Conservation (phyloP, 2,329 filamentous ascomycete species). For the Geoglossum cookeanum region DNA sequence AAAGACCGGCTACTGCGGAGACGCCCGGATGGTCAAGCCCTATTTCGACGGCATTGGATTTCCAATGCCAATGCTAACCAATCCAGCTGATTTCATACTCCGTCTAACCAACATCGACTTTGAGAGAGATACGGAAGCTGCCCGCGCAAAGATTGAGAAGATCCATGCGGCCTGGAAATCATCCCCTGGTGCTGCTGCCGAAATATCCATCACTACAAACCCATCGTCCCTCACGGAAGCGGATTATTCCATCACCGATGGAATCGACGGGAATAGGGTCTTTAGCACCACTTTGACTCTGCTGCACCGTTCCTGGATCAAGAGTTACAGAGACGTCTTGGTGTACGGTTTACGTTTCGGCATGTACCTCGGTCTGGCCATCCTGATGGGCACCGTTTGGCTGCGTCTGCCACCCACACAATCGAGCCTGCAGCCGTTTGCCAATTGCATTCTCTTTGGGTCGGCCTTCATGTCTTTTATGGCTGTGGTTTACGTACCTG, state of each 20-base stretch:
- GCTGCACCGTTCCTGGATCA: conserved; percentile 62
- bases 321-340: conserved; percentile 66
- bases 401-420: conserved; percentile 50
- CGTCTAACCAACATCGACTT: conserved; percentile 68
- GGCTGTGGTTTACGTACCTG: conserved; percentile 69
- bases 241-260: conserved; percentile 10
- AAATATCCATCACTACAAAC: no score
- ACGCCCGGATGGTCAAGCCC: conserved; percentile 32
- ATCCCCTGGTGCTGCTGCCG: neutral
- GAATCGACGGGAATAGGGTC: conserved; percentile 11
- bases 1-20: conserved; percentile 53
- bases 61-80: conserved; percentile 48
- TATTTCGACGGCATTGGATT: conserved; percentile 46
- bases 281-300: conserved; percentile 22
- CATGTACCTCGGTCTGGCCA: conserved; percentile 64
- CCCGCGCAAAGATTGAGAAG: conserved; percentile 27
- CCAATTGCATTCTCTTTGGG: conserved; percentile 64
- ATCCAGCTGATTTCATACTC: conserved; percentile 64
- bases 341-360: conserved; percentile 65
- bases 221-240: conserved; percentile 8
- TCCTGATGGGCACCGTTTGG: conserved; percentile 83
- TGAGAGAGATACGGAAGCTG: conserved; percentile 28
- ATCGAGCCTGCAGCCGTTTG: conserved; percentile 58
- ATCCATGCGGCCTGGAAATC: neutral
- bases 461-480: conserved; percentile 63